These are phyloP conservation scores for Tagetes erecta DNA, from an alignment of 129 eudicot species.

Conservation along the genomic window DNA sequence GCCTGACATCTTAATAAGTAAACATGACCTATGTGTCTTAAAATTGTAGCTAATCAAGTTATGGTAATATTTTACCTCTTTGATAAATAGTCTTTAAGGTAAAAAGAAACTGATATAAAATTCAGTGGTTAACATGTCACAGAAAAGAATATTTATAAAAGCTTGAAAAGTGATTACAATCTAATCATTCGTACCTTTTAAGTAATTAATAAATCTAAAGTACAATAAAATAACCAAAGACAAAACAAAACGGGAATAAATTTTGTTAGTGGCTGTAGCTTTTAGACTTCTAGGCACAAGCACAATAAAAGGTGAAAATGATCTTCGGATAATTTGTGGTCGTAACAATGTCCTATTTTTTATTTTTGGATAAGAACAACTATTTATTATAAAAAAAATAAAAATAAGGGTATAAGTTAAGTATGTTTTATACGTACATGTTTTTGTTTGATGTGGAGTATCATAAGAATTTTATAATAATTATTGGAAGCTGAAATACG, in stretches of 20 bases:
- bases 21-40: not conserved
- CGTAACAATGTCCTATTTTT: not conserved
- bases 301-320: not conserved
- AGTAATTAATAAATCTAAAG: not conserved
- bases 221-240: not conserved
- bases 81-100: not conserved
- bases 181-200: not conserved
- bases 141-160: not conserved
- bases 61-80: not conserved
- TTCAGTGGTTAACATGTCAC: slow-evolving; percentile 11
- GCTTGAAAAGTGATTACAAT: not conserved
- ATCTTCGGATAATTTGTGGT: slow-evolving; percentile 21
- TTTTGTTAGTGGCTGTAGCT: slow-evolving; percentile 13
- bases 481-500: too few relatives aligned
- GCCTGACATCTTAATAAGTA: not conserved
- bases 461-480: too few relatives aligned
- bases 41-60: too few relatives aligned
- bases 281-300: slow-evolving; percentile 15
- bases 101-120: not conserved
- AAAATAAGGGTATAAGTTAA: not conserved
- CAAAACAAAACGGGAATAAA: slow-evolving; percentile 16
- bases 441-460: too few relatives aligned
- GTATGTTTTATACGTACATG: too few relatives aligned
- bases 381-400: not conserved
- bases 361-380: not conserved